Conservation (phyloP, 306 rosid genomes). For the Trichosanthes truncata region DNA sequence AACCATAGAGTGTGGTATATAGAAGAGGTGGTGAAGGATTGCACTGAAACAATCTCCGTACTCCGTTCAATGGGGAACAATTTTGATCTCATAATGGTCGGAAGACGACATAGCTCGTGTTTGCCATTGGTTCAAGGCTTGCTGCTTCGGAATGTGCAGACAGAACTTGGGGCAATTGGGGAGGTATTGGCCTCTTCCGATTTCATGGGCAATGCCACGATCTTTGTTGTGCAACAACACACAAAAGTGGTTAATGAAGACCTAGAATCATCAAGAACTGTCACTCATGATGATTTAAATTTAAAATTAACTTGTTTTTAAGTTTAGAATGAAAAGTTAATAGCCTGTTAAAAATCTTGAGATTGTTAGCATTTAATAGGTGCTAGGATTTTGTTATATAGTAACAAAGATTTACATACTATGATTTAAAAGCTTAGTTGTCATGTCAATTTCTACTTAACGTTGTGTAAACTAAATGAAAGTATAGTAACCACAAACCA, state of each 20-base stretch:
- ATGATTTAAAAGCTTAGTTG: too few species aligned
- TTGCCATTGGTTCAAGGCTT: constrained; percentile 16
- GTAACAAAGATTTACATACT: too few species aligned
- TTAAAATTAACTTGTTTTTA: too few species aligned
- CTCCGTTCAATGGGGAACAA: constrained; percentile 16
- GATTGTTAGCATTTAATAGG: too few species aligned
- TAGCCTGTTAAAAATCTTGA: too few species aligned
- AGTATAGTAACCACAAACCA: too few species aligned
- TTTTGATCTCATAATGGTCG: constrained; percentile 25
- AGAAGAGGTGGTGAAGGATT: constrained; percentile 24
- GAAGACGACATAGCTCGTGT: constrained; percentile 11
- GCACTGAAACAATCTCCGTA: constrained; percentile 17
- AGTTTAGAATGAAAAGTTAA: too few species aligned
- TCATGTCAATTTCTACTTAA: too few species aligned
- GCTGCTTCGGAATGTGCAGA: not conserved
- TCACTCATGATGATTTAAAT: too few species aligned
- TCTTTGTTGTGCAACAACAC: constrained; percentile 28
- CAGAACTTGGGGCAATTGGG: constrained; percentile 23
- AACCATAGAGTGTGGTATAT: constrained; percentile 16
- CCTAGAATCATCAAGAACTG: not conserved
- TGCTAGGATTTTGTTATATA: too few species aligned
- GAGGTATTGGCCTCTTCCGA: constrained; percentile 18
- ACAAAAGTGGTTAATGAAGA: not conserved
- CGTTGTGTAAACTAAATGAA: too few species aligned
- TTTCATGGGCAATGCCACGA: constrained; percentile 15